Base-by-base conservation (phyloP, 257 asterid species). In the Fraxinus cuspidata region DNA sequence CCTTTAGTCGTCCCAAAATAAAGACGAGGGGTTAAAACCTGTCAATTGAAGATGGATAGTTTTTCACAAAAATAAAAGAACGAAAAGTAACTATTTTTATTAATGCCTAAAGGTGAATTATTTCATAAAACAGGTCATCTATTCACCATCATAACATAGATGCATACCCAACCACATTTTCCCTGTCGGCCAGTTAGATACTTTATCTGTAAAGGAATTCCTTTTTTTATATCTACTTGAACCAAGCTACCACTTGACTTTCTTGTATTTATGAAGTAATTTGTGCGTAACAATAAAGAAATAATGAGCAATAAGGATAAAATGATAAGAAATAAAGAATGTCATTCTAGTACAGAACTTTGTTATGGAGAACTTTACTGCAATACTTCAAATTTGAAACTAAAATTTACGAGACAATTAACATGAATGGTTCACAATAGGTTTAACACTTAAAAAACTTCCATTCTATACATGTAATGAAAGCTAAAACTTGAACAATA, bases 401-500 rank as follows among this genome's bases (percentile, higher is more conserved):
- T 38, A 15, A 74, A 21, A 37, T n/a, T 71, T 21, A 1, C 0
- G 38, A 53, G 29, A 19, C 29, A 8, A 58, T 53, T 4, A 7
- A 58, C 67, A 8, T 60, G 21, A 25, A 40, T 9, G 19, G 29
- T 23, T 16, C 35, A 79, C 65, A 25, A 38, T 34, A 21, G 27
- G 34, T 64, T 63, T 58, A 70, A 70, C 40, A 60, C 71, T 27
- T 44, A 34, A 73, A 4, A n/a, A 32, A 63, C 23, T 73, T 75
- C 74, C 31, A 49, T 66, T 37, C 44, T 71, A 21, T 29, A 25
- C 34, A 63, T 40, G 49, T 19, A 66, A 60, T 70, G 32, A 31
- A 31, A 69, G 28, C 32, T 10, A n/a, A 51, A 74, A 47, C 27
- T 34, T 16, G 32, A 21, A 70, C 65, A 15, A 49, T 87, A 90